Evolutionary conservation across 1,284 basidiomycete species (phyloP), one percentile per base, ranked within the genome.

Genomic region (Cutaneotrichosporon sp.): DNA sequence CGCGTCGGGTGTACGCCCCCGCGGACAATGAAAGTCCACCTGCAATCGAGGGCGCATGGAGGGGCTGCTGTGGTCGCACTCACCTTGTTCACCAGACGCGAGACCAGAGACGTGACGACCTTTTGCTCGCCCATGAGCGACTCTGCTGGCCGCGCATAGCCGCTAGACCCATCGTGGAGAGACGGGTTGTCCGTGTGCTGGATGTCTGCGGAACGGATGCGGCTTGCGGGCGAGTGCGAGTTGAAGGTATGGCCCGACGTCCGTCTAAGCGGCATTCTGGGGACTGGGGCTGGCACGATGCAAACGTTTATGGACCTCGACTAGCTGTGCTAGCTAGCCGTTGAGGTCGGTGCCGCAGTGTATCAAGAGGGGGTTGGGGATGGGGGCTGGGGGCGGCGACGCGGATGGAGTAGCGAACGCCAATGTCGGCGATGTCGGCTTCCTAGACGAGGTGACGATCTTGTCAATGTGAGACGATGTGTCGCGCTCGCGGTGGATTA

Each of bases 31-130:
- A 8, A 12, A n/a, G n/a, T n/a, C n/a, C n/a, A n/a, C 15, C 34
- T 15, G 9, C 34, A 9, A 38, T 38, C 37, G 37, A n/a, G n/a
- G n/a, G n/a, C n/a, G n/a, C n/a, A n/a, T n/a, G n/a, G n/a, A n/a
- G n/a, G n/a, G n/a, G n/a, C 18, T 17, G 5, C 12, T 18, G 41
- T 26, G 26, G 4, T 8, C 23, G 33, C 15, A 56, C 70, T 51
- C 56, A 69, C 70, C 62, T 70, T 72, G 56, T 66, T 66, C 23
- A 73, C 68, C 26, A 73, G 43, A 37, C 69, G 55, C 7, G 55
- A 55, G 8, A 73, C 71, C 4, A 73, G 55, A 1, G 63, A 56
- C 14, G 58, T 47, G 38, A 73, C 59, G 23, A 69, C 61, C 51
- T 67, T 72, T 43, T 63, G 61, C 57, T 73, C 71, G 42, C 68